Evolutionary conservation across 129 eudicot genomes (phyloP), one percentile per base, ranked within the genome.

Genomic region (Rutidosis leptorrhynchoides): DNA sequence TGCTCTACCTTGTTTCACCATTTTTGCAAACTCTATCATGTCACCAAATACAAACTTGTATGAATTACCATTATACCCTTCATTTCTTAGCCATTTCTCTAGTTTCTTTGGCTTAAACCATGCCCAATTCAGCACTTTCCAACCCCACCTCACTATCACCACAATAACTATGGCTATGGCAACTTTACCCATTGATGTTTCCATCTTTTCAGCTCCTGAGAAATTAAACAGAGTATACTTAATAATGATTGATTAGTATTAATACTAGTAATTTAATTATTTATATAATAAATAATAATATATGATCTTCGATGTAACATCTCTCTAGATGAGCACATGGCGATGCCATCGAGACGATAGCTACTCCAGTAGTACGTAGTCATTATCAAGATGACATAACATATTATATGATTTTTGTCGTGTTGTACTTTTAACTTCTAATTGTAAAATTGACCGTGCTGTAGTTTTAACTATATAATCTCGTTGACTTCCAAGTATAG

Each of bases 31-130:
- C 58, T 82, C 77, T 62, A 8, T 68, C 45, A 60, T 48, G 65
- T 79, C 84, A 22, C 84, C 84, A 58, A 21, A 6, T 35, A 76
- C 56, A 25, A 79, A 5, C 42, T 66, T 74, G 43, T 65, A 65
- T 53, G 78, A 43, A 57, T 73, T 65, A 57, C 78, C 78, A 24
- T 56, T 65, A 40, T 64, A 73, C 65, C 78, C 72, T 65, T 73
- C 65, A 55, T 64, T 27, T 55, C 72, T 64, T 4, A 73, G 66
- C 72, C 72, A 65, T 49, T 57, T 73, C 72, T 73, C 78, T 21
- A 73, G 72, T 17, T 55, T 65, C 65, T 73, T 73, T 20, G 78
- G 78, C 58, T 42, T 73, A 49, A 73, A 64, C 78, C 78, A 73
- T 65, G 3, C 33, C 71, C 71, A 65, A 17, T 73, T 73, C 5